These are phyloP conservation scores for Cryphonectria nitschkei DNA, from an alignment of 2,329 filamentous ascomycete genomes.

Conservation along the genomic window DNA sequence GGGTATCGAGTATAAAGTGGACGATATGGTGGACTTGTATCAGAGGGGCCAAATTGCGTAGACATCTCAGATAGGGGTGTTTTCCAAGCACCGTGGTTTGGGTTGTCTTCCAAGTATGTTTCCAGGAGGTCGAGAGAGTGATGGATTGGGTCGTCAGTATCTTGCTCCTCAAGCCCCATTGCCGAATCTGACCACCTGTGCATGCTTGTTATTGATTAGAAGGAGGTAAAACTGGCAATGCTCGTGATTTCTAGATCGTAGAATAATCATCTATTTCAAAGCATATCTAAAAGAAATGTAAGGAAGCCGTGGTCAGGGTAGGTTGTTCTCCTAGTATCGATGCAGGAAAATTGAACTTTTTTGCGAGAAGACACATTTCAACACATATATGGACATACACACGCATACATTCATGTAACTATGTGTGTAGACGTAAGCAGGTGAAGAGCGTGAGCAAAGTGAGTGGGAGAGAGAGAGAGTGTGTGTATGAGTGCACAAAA, in stretches of 20 bases:
- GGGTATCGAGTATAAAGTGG: not conserved
- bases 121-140: not conserved
- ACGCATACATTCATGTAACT: too few species aligned
- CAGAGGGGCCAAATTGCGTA: too few species aligned
- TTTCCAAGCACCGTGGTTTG: not conserved
- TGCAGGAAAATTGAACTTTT: too few species aligned
- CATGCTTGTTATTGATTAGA: not conserved
- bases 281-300: too few species aligned
- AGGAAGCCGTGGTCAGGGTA: too few species aligned
- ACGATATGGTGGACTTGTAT: not conserved
- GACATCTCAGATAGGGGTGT: not conserved
- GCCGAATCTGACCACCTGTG: not conserved
- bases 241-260: not conserved
- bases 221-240: not conserved
- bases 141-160: not conserved
- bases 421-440: not conserved
- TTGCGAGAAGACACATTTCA: too few species aligned
- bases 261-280: too few species aligned
- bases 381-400: too few species aligned
- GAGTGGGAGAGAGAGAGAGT: too few species aligned
- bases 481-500: not conserved
- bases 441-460: not conserved
- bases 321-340: too few species aligned
- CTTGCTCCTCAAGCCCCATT: not conserved
- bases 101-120: not conserved